phyloP scores from a whole-genome alignment of 2,329 filamentous ascomycete genomes.

The Cladosporium halotolerans region DNA sequence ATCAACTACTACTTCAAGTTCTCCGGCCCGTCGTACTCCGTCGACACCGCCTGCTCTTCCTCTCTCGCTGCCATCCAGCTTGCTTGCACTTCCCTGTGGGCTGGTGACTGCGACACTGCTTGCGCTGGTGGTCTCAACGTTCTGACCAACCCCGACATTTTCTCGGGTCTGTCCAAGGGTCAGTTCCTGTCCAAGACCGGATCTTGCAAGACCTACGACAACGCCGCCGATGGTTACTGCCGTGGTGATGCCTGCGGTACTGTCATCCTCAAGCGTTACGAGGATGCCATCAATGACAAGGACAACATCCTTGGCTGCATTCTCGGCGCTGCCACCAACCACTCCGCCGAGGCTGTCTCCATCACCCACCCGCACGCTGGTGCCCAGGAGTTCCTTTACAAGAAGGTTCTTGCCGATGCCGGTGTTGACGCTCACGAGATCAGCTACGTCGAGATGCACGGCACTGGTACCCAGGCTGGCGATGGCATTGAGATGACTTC shows the following conservation, averaged over 20 bases:
- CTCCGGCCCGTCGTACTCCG: constrained; percentile 62
- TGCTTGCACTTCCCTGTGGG: constrained; percentile 66
- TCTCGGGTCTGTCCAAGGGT: constrained; percentile 66
- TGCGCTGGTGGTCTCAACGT: constrained; percentile 73
- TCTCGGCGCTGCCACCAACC: constrained; percentile 68
- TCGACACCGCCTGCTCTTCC: constrained; percentile 75
- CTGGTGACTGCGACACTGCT: constrained; percentile 72
- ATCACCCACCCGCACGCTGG: constrained; percentile 78
- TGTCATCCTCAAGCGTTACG: constrained; percentile 70
- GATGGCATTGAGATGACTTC: constrained; percentile 78
- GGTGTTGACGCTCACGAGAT: constrained; percentile 71
- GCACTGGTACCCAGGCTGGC: constrained; percentile 79
- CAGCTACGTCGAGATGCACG: constrained; percentile 84
- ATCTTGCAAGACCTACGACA: constrained; percentile 74
- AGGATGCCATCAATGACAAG: constrained; percentile 69
- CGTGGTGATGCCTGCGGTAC: constrained; percentile 70
- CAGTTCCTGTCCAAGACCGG: constrained; percentile 74
- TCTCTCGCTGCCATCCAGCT: constrained; percentile 66
- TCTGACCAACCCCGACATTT: constrained; percentile 75
- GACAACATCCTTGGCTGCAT: constrained; percentile 70
- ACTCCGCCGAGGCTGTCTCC: constrained; percentile 72
- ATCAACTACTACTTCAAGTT: constrained; percentile 76
- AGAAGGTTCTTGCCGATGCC: constrained; percentile 63
- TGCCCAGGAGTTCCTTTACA: constrained; percentile 66
- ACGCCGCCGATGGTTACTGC: constrained; percentile 75